Percentiles rank a stretch among this genome's conserved stretches.
phyloP scores from a whole-genome alignment of 2,329 filamentous ascomycete genomes.

The Colletotrichum theobromicola region DNA sequence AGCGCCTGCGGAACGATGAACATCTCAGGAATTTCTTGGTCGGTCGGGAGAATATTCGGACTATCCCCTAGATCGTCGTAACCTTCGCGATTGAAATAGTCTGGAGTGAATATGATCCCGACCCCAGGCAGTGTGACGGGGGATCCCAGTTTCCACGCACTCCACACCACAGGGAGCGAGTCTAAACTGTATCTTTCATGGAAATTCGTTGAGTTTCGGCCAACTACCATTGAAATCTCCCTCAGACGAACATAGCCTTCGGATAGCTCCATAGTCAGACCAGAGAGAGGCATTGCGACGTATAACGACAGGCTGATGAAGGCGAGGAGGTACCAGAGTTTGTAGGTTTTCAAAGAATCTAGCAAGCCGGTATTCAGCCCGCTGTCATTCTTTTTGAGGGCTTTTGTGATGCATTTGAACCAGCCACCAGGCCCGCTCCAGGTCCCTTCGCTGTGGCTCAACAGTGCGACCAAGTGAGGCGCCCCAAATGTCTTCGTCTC shows the following conservation, averaged over 20 bases:
- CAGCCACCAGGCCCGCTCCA: constrained; percentile 22
- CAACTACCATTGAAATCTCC: not conserved
- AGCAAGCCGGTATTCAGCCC: rapidly evolving
- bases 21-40: constrained; percentile 7
- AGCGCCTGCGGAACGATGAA: constrained; percentile 21
- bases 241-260: constrained; percentile 15
- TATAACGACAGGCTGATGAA: constrained; percentile 4
- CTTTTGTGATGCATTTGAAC: not conserved
- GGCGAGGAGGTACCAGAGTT: constrained; percentile 18
- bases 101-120: constrained; percentile 14
- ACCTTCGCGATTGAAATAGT: not conserved
- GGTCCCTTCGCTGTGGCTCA: not conserved
- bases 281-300: constrained; percentile 20
- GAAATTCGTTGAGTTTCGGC: not conserved
- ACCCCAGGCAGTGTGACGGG: constrained; percentile 7
- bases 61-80: not conserved
- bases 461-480: not conserved
- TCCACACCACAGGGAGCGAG: too few relatives aligned
- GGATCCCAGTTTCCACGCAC: constrained; percentile 1
- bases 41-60: constrained; percentile 14
- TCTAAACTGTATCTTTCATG: too few relatives aligned
- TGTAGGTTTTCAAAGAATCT: not conserved
- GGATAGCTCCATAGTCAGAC: constrained; percentile 15
- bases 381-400: not conserved
- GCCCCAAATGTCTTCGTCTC: not conserved